Evolutionary conservation across 2,329 filamentous ascomycete genomes (phyloP).

Genomic region (Fusarium abutilonis): DNA sequence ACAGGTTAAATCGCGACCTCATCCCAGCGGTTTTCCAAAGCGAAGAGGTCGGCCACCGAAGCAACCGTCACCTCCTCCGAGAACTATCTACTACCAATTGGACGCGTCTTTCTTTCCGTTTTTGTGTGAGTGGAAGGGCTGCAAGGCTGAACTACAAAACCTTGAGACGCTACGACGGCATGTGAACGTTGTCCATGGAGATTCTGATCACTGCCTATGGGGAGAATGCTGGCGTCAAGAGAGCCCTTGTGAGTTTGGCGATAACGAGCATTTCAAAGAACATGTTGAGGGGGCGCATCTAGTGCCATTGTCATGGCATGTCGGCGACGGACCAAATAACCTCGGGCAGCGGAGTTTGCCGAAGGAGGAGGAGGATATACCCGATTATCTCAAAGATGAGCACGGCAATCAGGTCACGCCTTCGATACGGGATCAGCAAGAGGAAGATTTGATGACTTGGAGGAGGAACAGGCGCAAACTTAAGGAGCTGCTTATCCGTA

Average conservation of each 20-base stretch:
- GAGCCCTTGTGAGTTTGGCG: conserved; percentile 49
- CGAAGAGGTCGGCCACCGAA: conserved; percentile 57
- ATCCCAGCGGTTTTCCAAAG: conserved; percentile 46
- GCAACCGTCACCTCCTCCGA: conserved; percentile 51
- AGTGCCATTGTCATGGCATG: conserved; percentile 63
- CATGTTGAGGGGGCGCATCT: conserved; percentile 67
- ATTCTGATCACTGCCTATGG: conserved; percentile 47
- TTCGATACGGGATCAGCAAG: conserved; percentile 60
- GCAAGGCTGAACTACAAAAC: conserved; percentile 70
- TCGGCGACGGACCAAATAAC: conserved; percentile 67
- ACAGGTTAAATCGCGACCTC: conserved; percentile 45
- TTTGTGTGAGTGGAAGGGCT: conserved; percentile 68
- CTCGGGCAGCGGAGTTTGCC: conserved; percentile 26
- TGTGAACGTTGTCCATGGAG: conserved; percentile 60
- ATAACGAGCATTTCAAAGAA: conserved; percentile 52
- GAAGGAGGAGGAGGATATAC: conserved; percentile 51
- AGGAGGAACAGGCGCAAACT: conserved; percentile 58
- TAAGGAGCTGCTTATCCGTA: conserved; percentile 54
- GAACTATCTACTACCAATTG: conserved; percentile 55
- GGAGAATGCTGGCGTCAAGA: conserved; percentile 43
- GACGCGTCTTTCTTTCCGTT: conserved; percentile 62
- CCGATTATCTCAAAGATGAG: conserved; percentile 62
- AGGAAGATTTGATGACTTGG: conserved; percentile 60
- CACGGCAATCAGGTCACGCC: conserved; percentile 68
- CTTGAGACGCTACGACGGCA: conserved; percentile 67